Base-by-base conservation (phyloP, 2,329 filamentous ascomycete genomes). In the Phyllosticta ampelicida region DNA sequence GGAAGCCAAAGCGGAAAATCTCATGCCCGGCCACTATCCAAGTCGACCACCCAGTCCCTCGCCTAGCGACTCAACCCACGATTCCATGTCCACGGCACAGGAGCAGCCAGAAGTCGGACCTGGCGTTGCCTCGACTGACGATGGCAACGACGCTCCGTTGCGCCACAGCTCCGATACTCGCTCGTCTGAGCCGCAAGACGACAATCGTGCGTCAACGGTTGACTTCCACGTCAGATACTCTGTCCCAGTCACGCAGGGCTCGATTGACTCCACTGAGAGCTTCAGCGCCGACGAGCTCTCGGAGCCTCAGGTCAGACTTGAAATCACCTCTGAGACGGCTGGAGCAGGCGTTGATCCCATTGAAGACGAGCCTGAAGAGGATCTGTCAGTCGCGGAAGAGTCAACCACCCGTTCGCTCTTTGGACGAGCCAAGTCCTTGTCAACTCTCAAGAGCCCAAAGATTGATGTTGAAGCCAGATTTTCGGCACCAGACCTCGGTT, bases 201-300 rank as follows among this genome's bases (percentile, higher is more conserved):
- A 44, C 36, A 30, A 30, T 20, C 18, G 20, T 19, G 55, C 19
- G 3, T 69, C 68, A 9, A 68, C 68, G n/a, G 61, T 70, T 28
- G 62, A 69, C 9, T 67, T 70, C 44, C 66, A 66, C 6, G 61
- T 68, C 13, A 62, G 59, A 53, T 67, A 64, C 44, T 69, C 67
- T 1, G 68, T 68, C 19, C 67, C 67, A n/a, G 63, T 66, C 21
- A 65, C 65, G 8, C 64, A 63, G 23, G 63, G 60, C 10, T 58
- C 55, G 1, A 20, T 52, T 28, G 55, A 28, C 48, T 58, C 55
- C 13, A 23, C 36, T 18, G 36, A 49, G 11, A 50, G 50, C 9
- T 44, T 53, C n/a, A 53, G 50, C 2, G 53, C 48, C 18, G 55
- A 53, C 3, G 30, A 58, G 16, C 48, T 26, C 9, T 20, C 18